These are phyloP conservation scores for Fraxinus latifolia DNA, from an alignment of 305 asterid species.

Conservation along the genomic window DNA sequence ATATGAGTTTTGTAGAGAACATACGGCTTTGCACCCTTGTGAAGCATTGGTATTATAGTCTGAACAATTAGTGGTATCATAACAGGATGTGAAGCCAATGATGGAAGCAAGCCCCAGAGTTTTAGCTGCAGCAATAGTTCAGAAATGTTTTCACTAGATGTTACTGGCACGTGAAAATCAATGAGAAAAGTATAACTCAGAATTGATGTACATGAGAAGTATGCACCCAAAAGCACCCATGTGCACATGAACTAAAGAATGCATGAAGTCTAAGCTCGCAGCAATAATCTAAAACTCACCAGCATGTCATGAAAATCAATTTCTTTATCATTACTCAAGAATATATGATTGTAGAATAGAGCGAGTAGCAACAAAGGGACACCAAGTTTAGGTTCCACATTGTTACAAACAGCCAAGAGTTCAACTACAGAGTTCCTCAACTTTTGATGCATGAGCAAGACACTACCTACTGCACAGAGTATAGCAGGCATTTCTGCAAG, in stretches of 20 bases:
- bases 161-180: constrained; percentile 5
- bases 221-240: constrained; percentile 9
- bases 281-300: constrained; percentile 56
- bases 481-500: constrained; percentile 66
- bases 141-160: not conserved
- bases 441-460: constrained; percentile 63
- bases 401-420: constrained; percentile 59
- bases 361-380: constrained; percentile 67
- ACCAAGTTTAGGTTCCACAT: constrained; percentile 65
- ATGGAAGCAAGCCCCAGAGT: constrained; percentile 76
- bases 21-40: constrained; percentile 72
- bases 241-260: not conserved
- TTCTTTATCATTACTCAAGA: constrained; percentile 47
- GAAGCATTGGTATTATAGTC: constrained; percentile 92
- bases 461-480: constrained; percentile 68
- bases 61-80: constrained; percentile 84
- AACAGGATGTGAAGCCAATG: constrained; percentile 85
- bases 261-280: constrained; percentile 14
- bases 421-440: constrained; percentile 50
- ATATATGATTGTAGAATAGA: constrained; percentile 67
- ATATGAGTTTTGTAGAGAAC: constrained; percentile 31
- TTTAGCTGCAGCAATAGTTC: constrained; percentile 61
- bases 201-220: constrained; percentile 17
- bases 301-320: constrained; percentile 47
- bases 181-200: constrained; percentile 14